Evolutionary conservation across 352 stramenopile genomes (phyloP), one percentile per base, ranked within the genome.

Genomic region (Thalassiosira exigua): DNA sequence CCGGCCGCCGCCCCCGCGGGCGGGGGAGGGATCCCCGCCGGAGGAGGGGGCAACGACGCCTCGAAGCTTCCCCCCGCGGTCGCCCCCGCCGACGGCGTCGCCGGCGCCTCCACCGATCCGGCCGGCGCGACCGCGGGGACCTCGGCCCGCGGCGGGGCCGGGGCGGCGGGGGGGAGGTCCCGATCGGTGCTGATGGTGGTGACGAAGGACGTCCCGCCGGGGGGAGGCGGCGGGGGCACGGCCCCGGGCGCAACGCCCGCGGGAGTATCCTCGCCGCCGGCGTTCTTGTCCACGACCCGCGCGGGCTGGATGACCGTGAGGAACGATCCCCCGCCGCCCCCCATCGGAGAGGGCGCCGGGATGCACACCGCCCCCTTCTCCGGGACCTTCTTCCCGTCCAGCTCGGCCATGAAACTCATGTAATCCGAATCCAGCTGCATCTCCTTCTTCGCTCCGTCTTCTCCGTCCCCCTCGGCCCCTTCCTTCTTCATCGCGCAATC

Each of bases 401-500:
- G 73, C 67, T 94, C 89, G 19, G 86, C 85, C 89, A 94, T 94
- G 57, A 94, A 94, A 11, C 64, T 79, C 53, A 81, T 74, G 68
- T 93, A 94, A 69, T 94, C 89, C 0, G 79, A 86, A 83, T 94
- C 89, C 42, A 93, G 77, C 71, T 90, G 56, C 29, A 88, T 65
- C 29, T 69, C 46, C 44, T 85, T 77, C 24, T 83, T 84, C 30
- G 66, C 59, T 9, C 17, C 46, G 39, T 79, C 58, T 19, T 42
- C 62, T 7, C 33, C 58, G 39, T 57, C 60, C 22, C 17, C 59
- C 14, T 48, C 12, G 22, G 50, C 52, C 14, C 29, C 42, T 11
- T 17, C 56, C 12, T 22, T 57, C 44, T 95, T 96, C 59, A 96
- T 91, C 24, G 91, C 96, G 94, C 97, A 99, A 93, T 99, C 97